Base-by-base conservation (phyloP, 495 filamentous ascomycete genomes). In the Neurospora intermedia region DNA sequence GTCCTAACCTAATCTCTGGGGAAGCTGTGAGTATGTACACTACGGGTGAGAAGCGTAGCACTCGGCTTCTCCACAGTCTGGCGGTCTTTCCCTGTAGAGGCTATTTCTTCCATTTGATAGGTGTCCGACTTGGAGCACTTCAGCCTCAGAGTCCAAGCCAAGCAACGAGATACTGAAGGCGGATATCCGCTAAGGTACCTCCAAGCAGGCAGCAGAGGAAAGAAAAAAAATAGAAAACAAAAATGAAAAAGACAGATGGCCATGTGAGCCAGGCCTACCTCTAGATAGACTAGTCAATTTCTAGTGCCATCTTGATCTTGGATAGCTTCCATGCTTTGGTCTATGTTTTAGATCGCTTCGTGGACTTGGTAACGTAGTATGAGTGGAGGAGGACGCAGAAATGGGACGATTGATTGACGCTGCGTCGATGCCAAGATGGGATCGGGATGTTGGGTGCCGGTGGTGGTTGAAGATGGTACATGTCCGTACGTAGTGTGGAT, bases 61-160 rank as follows among this genome's bases (percentile, higher is more conserved):
- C 43, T 74, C 70, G 70, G 73, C 73, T 72, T 75, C 71, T 73
- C 74, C 74, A 73, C 74, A 73, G 31, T 27, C 27, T 35, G 6
- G 7, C 35, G 3, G 54, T 35, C 27, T 62, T 10, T 54, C n/a
- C n/a, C 5, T 54, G 46, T 54, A 54, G 20, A 54, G 54, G 54
- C 54, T 66, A 66, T 66, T 15, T 66, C 27, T 62, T 10, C 23
- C 10, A 7, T 62, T 62, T 35, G 54, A 35, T 38, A 38, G 35
- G 35, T 18, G 54, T 66, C 27, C 54, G 54, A 66, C 27, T 18
- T 35, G 54, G 15, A 18, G 27, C 27, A 35, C 23, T 66, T 66
- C 54, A 66, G 54, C 54, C 54, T 66, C 54, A 66, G 27, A 66
- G 23, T 7, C 27, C 27, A 66, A 66, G 15, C 54, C 7, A 66